These are phyloP conservation scores for Fusarium vanettenii DNA, from an alignment of 2,329 filamentous ascomycete genomes.

Conservation along the genomic window DNA sequence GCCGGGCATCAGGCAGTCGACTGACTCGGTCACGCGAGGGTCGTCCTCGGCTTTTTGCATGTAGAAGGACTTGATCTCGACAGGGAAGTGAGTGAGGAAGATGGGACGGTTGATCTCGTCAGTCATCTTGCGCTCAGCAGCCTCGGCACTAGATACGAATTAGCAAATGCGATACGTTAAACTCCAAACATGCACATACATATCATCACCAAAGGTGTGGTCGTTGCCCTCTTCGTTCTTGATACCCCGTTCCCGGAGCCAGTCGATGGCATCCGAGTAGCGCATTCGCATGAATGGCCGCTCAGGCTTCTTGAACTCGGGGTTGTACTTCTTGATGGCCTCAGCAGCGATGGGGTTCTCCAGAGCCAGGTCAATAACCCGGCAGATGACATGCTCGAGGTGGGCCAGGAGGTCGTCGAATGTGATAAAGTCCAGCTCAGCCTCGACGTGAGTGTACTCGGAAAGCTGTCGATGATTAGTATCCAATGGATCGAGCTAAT, in stretches of 20 bases:
- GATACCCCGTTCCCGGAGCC: conserved; percentile 91
- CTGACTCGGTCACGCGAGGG: conserved; percentile 87
- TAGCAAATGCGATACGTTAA: neutral
- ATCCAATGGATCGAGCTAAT: neutral
- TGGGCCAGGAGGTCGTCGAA: conserved; percentile 91
- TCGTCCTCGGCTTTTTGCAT: conserved; percentile 92
- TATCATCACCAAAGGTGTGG: conserved; percentile 95
- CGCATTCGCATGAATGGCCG: conserved; percentile 95
- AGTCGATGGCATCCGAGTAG: conserved; percentile 93
- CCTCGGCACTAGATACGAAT: conserved; percentile 71
- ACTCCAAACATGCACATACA: conserved; percentile 51
- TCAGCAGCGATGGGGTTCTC: conserved; percentile 78
- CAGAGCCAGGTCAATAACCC: conserved; percentile 82
- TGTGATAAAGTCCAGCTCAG: conserved; percentile 93
- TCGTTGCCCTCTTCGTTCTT: conserved; percentile 91
- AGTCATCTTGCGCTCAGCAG: conserved; percentile 96
- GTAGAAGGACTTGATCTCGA: conserved; percentile 98
- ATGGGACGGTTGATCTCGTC: conserved; percentile 96
- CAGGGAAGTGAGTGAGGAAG: conserved; percentile 96
- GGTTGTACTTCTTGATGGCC: conserved; percentile 89
- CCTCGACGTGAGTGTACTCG: conserved; percentile 97
- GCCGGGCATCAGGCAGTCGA: conserved; percentile 88
- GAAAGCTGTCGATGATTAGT: conserved; percentile 63
- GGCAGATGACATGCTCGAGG: conserved; percentile 87
- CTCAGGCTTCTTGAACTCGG: conserved; percentile 82